Evolutionary conservation across 2,329 filamentous ascomycete genomes (phyloP), one percentile per base, ranked within the genome.

Genomic region (Pseudocercospora crystallina): DNA sequence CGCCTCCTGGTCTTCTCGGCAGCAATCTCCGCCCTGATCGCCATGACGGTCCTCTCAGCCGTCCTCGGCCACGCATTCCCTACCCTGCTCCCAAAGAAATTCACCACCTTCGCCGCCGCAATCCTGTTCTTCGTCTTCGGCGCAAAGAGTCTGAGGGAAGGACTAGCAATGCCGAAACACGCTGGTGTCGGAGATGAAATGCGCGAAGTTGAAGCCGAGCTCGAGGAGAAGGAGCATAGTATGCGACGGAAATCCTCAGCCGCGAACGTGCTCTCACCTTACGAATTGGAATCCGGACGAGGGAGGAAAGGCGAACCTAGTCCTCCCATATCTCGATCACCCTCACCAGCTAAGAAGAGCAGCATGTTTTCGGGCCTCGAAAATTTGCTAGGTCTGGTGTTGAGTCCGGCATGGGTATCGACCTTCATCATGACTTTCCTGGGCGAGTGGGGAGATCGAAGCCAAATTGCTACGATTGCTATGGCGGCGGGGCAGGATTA

Each of bases 341-440:
- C 62, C 15, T 61, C 54, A 12, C 65, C 61, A 11, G 44, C 51
- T 35, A 57, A 56, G 33, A 54, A 71, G 14, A 38, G 43, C 15
- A 33, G 39, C 2, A 48, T 51, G 12, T n/a, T 39, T 8, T 68
- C 79, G 14, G 91, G 94, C 1, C 74, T 96, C 17, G 84, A 85
- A 69, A 99, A 99, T 64, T 81, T 99, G 3, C 83, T 90, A 56
- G 90, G 89, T 9, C 78, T 99, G 5, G 80, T 99, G 4, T 79
- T 99, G 34, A 96, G 89, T 71, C 94, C 94, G 1, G 94, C 91
- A 0, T 99, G 94, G 94, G 94, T 99, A 11, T 92, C 97, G 73
- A 99, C 94, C 0, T 99, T 99, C 68, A 83, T 95, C 62, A 99
- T 99, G 94, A 99, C 94, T 2, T 99, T 99, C 74, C 75, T 99